These are phyloP conservation scores for Wallemia mellicola DNA, from an alignment of 1,284 basidiomycete genomes.

Conservation along the genomic window DNA sequence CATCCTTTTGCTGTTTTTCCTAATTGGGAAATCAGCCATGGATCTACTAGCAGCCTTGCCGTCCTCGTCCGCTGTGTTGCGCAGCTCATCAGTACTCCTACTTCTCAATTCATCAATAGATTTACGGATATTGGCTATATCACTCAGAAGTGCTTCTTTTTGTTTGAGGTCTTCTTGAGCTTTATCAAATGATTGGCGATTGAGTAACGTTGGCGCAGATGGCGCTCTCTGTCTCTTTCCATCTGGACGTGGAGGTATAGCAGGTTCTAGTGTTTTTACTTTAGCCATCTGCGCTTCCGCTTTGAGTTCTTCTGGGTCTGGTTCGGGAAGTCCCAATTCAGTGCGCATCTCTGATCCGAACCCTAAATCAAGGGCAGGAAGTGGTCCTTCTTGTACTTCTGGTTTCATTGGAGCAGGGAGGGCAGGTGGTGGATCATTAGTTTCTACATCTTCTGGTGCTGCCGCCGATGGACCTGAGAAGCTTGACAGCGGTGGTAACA, in stretches of 20 bases:
- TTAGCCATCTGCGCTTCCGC: background rate
- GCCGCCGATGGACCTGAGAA: too few species aligned
- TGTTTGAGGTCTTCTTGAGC: background rate
- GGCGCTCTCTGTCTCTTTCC: background rate
- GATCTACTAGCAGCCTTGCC: background rate
- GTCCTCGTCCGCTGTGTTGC: background rate
- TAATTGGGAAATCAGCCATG: background rate
- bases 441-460: background rate
- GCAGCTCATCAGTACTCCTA: background rate
- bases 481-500: background rate
- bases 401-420: background rate
- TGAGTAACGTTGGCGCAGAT: background rate
- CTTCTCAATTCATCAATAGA: background rate
- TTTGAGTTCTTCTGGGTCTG: background rate
- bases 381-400: background rate
- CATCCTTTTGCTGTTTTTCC: background rate
- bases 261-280: background rate
- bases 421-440: background rate
- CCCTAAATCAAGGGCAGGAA: background rate
- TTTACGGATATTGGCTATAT: background rate
- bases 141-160: background rate
- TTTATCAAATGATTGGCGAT: background rate
- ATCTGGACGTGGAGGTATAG: background rate
- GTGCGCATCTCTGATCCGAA: background rate
- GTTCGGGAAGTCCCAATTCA: background rate